Base-by-base conservation (phyloP, 495 filamentous ascomycete genomes). In the Bryoglossum gracile region DNA sequence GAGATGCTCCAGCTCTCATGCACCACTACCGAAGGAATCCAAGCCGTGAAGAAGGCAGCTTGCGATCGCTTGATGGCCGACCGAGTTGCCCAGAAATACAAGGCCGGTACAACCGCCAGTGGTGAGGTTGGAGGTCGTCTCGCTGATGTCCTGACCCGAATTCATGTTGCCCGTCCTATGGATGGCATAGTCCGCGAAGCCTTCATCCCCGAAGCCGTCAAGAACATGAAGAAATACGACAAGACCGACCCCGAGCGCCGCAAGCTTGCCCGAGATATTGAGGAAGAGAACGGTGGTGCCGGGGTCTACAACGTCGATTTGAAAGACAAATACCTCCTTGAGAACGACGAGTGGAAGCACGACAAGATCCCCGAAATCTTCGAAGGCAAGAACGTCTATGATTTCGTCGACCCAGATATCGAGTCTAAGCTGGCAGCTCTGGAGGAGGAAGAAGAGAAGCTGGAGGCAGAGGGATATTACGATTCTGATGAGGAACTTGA, bases 361-460 rank as follows among this genome's bases (percentile, higher is more conserved):
- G 92, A 98, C 71, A 91, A 85, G 67, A 83, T 96, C 10, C 94
- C 94, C 21, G 94, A 98, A 64, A 72, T 91, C 33, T 83, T 86
- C 69, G 81, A 95, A 57, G 92, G 92, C 62, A 87, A 87, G 74
- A 97, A 98, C 67, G 87, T 98, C 25, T 89, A 87, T 72, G 92
- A 98, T 64, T 98, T 84, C 63, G 81, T 97, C 62, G 92, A 97
- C 56, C 90, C 92, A 0, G 92, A 98, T 49, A 97, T 98, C 65
- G 92, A 95, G 56, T 74, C 77, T 50, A 96, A 91, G 68, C 75
- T 98, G 32, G 81, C 81, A 22, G 87, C 89, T 36, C 74, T 98
- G 30, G 92, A 98, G 65, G 89, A 87, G 47, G 92, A 98, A 60
- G 92, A 98, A 60, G 90, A 95, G 68, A 81, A 82, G 45, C 75